phyloP scores from a whole-genome alignment of 345 rosid genomes.

The Mangifera indica region DNA sequence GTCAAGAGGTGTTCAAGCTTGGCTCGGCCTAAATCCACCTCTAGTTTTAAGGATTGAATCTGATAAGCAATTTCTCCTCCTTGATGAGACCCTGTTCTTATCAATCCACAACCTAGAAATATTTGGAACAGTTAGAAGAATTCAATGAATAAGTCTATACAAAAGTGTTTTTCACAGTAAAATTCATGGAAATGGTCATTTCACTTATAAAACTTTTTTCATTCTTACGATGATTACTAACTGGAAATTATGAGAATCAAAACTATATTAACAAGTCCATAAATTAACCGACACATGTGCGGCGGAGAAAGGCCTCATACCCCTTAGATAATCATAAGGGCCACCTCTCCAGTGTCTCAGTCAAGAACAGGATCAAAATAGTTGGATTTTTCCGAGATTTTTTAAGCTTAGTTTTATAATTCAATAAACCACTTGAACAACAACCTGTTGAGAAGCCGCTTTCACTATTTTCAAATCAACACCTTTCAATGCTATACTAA shows the following conservation, averaged over 20 bases:
- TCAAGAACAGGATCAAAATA: not conserved
- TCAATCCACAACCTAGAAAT: too few relatives aligned
- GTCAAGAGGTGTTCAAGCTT: too few relatives aligned
- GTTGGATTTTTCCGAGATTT: not conserved
- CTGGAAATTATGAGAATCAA: not conserved
- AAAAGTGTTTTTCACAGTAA: too few relatives aligned
- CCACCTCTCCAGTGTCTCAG: not conserved
- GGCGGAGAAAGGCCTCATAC: not conserved
- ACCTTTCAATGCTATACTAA: not conserved
- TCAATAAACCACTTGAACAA: not conserved
- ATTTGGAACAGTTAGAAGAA: too few relatives aligned
- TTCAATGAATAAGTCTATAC: too few relatives aligned
- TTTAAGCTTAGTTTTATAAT: not conserved
- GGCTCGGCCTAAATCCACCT: too few relatives aligned
- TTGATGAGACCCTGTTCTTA: too few relatives aligned
- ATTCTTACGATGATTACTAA: too few relatives aligned
- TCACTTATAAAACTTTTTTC: too few relatives aligned
- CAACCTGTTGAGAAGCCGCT: not conserved
- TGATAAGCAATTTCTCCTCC: too few relatives aligned
- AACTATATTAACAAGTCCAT: not conserved
- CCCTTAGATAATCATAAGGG: not conserved
- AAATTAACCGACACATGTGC: constrained; percentile 17
- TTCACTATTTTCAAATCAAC: not conserved
- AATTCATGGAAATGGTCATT: too few relatives aligned
- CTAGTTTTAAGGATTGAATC: too few relatives aligned